Evolutionary conservation across 495 filamentous ascomycete genomes (phyloP), one percentile per base, ranked within the genome.

Genomic region (Aspergillus heteromorphus): DNA sequence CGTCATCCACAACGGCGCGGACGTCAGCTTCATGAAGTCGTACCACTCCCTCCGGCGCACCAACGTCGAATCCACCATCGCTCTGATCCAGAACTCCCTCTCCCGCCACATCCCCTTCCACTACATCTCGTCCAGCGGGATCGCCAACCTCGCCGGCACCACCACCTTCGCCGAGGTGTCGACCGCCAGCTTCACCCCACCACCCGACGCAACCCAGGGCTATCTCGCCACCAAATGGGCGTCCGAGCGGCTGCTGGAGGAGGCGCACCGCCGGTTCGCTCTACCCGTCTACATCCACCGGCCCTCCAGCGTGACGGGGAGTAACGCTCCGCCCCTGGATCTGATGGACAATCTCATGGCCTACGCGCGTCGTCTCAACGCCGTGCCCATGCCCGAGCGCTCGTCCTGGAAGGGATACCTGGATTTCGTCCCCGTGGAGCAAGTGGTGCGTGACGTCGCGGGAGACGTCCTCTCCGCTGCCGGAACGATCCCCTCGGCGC

Each of bases 181-280:
- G n/a, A 10, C 6, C 5, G 2, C 30, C 30, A 7, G 21, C 38
- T 31, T 8, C 10, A 6, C 10, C 1, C 34, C 60, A 19, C 27
- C 53, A 21, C 10, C 41, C 25, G 65, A 66, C 16, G 63, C 62
- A 16, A 50, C 57, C 1, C 60, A 76, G 43, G 80, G 80, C 0
- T 85, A 83, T 51, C 58, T 60, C 0, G 68, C 78, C 0, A 62
- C 68, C 2, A 81, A 81, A 27, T 85, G 82, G 81, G 81, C 73
- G 1, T 73, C 75, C 50, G 82, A 85, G 62, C 51, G 48, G 6
- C 60, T 71, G 20, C 64, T 85, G 0, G 79, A 83, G 59, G 62
- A 64, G 2, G 59, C 61, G 11, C 31, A 41, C 29, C 5, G 27
- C 11, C 30, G 50, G 7, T 55, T 65, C 29, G 65, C 58, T 0